These are phyloP conservation scores for Sporisorium sorghi DNA, from an alignment of 1,284 basidiomycete genomes.

Conservation along the genomic window DNA sequence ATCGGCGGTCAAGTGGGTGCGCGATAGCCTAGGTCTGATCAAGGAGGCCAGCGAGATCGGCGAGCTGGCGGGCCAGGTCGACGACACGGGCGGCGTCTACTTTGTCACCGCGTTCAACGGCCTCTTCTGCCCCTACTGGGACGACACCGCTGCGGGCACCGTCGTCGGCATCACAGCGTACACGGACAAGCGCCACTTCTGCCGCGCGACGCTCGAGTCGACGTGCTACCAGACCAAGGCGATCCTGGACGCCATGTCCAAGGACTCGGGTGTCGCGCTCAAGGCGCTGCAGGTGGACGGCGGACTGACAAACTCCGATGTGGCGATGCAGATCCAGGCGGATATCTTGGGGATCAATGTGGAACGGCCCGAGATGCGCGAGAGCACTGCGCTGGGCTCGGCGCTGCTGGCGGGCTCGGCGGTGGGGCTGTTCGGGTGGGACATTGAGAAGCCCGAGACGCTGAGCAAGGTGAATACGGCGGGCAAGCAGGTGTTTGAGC, in stretches of 20 bases:
- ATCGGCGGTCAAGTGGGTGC: conserved; percentile 92
- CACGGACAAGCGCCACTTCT: conserved; percentile 92
- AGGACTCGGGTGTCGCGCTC: conserved; percentile 80
- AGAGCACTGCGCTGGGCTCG: conserved; percentile 97
- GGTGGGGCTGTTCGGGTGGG: conserved; percentile 92
- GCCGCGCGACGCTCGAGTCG: conserved; percentile 86
- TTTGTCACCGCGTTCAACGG: conserved; percentile 97
- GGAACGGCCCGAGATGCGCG: conserved; percentile 92
- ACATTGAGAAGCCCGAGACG: conserved; percentile 84
- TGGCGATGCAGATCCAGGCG: conserved; percentile 90
- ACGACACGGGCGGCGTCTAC: conserved; percentile 90
- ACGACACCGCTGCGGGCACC: conserved; percentile 83
- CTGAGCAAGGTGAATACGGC: conserved; percentile 89
- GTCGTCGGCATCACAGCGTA: conserved; percentile 86
- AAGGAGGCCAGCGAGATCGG: conserved; percentile 85
- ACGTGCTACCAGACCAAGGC: conserved; percentile 84
- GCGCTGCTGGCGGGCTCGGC: conserved; percentile 94
- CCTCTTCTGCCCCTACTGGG: conserved; percentile 88
- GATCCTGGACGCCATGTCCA: conserved; percentile 91
- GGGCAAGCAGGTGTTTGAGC: conserved; percentile 80
- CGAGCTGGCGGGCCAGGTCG: conserved; percentile 80
- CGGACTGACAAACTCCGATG: conserved; percentile 72
- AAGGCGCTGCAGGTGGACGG: conserved; percentile 91
- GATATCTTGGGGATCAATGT: conserved; percentile 93
- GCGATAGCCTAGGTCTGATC: conserved; percentile 89